phyloP scores from a whole-genome alignment of 176 grass and related monocot genomes.

The Carex littledalei region DNA sequence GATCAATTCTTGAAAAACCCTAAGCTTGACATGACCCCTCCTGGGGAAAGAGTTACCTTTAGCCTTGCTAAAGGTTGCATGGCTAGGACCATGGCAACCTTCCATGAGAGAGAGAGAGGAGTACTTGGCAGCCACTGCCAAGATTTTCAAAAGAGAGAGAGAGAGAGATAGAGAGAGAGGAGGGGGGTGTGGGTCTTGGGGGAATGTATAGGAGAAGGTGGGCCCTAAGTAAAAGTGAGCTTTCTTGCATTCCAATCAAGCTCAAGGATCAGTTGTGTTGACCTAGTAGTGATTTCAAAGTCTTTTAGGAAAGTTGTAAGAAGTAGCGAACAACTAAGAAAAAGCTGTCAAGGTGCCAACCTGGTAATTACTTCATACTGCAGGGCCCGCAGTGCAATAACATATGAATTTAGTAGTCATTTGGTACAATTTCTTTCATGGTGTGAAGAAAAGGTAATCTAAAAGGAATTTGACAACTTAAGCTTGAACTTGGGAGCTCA shows the following conservation, averaged over 20 bases:
- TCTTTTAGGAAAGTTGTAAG: not conserved
- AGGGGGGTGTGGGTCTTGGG: not conserved
- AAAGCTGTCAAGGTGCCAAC: not conserved
- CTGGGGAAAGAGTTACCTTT: not conserved
- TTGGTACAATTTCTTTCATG: not conserved
- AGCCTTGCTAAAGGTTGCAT: not conserved
- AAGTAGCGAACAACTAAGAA: not conserved
- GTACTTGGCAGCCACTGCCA: too few species aligned
- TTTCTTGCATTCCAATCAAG: slow-evolving; percentile 7
- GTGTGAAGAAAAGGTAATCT: not conserved
- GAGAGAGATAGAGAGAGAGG: not conserved
- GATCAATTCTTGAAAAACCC: slow-evolving; percentile 17
- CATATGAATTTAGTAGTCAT: not conserved
- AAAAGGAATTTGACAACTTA: not conserved
- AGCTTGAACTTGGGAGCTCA: not conserved
- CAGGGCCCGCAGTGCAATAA: not conserved
- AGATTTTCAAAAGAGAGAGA: not conserved
- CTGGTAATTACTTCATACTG: not conserved
- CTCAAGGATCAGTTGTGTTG: not conserved
- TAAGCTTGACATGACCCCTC: slow-evolving; percentile 17
- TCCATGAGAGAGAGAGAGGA: not conserved
- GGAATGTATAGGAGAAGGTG: not conserved
- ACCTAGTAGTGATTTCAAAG: not conserved
- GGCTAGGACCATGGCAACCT: not conserved
- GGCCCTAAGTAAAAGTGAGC: slow-evolving; percentile 3